Conservation (phyloP, 208 protist species). For the Acanthamoeba castellanii region DNA sequence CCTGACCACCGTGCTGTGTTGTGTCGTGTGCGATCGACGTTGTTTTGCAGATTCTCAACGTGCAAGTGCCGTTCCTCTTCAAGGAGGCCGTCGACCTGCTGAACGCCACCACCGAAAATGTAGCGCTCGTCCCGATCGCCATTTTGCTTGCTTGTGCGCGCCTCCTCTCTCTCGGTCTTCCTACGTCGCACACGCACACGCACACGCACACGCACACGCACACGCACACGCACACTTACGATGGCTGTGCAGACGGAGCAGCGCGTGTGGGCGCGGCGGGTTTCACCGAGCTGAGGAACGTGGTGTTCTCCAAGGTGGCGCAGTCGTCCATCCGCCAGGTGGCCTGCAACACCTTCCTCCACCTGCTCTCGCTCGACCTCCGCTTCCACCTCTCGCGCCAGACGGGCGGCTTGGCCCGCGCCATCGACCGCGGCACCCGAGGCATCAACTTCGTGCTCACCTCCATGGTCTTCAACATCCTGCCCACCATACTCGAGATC, state of each 20-base stretch:
- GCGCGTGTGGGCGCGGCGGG: slow-evolving; percentile 78
- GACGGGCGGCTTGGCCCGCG: slow-evolving; percentile 84
- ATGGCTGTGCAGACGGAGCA: slow-evolving; percentile 76
- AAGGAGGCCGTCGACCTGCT: slow-evolving; percentile 86
- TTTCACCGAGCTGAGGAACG: slow-evolving; percentile 86
- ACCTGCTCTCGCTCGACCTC: slow-evolving; percentile 88
- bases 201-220: background rate
- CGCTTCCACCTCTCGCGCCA: slow-evolving; percentile 87
- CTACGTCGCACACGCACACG: background rate
- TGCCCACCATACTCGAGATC: slow-evolving; percentile 89
- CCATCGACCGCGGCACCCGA: slow-evolving; percentile 87
- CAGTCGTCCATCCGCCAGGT: slow-evolving; percentile 84
- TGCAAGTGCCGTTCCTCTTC: slow-evolving; percentile 87
- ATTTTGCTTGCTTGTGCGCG: slow-evolving; percentile 74
- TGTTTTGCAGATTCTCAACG: slow-evolving; percentile 65
- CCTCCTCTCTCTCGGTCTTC: background rate
- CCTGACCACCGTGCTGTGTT: background rate
- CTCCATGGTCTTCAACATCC: slow-evolving; percentile 88
- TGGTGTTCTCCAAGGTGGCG: slow-evolving; percentile 85
- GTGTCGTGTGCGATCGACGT: no score
- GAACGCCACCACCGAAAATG: background rate
- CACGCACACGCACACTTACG: no score
- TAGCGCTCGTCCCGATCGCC: slow-evolving; percentile 57
- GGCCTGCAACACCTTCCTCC: slow-evolving; percentile 72
- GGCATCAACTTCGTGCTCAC: slow-evolving; percentile 86